A percentile compares a stretch with the other conserved stretches of the same genome.
phyloP scores from a whole-genome alignment of 768 basidiomycete genomes.

The Lyophyllum atratum region DNA sequence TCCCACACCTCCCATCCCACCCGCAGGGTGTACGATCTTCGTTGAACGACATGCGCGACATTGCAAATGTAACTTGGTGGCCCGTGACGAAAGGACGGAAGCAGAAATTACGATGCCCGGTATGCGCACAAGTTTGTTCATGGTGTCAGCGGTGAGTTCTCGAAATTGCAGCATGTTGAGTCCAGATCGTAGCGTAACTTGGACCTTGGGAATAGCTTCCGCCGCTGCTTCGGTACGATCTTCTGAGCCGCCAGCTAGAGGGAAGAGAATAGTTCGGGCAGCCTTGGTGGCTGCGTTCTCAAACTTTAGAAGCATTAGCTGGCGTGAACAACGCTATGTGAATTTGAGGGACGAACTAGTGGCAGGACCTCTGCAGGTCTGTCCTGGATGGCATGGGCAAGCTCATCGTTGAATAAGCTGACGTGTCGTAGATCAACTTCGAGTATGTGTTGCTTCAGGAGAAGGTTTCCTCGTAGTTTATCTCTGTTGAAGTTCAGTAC shows the following conservation, averaged over 20 bases:
- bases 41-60: constrained; percentile 88
- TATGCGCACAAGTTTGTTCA: constrained; percentile 94
- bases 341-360: constrained; percentile 54
- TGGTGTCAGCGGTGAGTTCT: constrained; percentile 89
- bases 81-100: constrained; percentile 89
- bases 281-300: constrained; percentile 89
- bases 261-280: constrained; percentile 82
- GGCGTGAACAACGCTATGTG: neutral
- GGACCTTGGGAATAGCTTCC: constrained; percentile 63
- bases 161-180: constrained; percentile 94
- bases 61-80: constrained; percentile 89
- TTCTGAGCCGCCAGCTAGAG: constrained; percentile 58
- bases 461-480: constrained; percentile 83
- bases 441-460: constrained; percentile 85
- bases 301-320: constrained; percentile 52
- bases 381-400: constrained; percentile 90
- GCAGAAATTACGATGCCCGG: constrained; percentile 99
- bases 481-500: constrained; percentile 52
- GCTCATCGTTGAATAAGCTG: constrained; percentile 87
- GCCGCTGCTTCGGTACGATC: constrained; percentile 40
- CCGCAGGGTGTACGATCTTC: constrained; percentile 75
- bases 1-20: constrained; percentile 85
- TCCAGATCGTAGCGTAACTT: constrained; percentile 86
- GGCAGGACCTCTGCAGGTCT: constrained; percentile 88
- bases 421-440: constrained; percentile 83